Conservation (phyloP, 176 grass and related monocot genomes). For the Ensete ventricosum region DNA sequence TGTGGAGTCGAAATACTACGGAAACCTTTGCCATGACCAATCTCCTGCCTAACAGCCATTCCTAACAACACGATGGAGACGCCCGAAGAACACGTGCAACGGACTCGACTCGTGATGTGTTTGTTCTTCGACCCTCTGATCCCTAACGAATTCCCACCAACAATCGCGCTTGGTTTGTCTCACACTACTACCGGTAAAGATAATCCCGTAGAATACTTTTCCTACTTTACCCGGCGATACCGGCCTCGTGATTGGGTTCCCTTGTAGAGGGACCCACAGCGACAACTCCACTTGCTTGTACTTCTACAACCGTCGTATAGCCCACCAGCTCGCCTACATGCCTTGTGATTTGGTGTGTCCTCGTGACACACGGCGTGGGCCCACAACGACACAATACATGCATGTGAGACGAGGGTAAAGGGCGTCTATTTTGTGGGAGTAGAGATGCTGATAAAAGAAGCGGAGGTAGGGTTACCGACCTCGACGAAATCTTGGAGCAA, state of each 20-base stretch:
- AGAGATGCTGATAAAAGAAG: not conserved
- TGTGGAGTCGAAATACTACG: no score
- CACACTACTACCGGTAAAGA: not conserved
- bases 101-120: not conserved
- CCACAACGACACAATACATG: not conserved
- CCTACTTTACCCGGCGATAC: not conserved
- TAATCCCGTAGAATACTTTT: not conserved
- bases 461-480: constrained; percentile 22
- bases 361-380: no score
- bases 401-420: not conserved
- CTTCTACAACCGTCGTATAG: no score
- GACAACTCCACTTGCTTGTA: no score
- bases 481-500: constrained; percentile 75
- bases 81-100: not conserved
- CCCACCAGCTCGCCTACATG: no score
- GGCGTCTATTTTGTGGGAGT: not conserved
- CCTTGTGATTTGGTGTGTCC: no score
- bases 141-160: not conserved
- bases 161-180: not conserved
- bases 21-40: no score
- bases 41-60: no score
- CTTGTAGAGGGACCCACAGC: not conserved
- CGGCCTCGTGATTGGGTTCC: not conserved
- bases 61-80: no score
- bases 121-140: not conserved